Conservation (phyloP, 768 basidiomycete species). For the Chalciporus chontae region DNA sequence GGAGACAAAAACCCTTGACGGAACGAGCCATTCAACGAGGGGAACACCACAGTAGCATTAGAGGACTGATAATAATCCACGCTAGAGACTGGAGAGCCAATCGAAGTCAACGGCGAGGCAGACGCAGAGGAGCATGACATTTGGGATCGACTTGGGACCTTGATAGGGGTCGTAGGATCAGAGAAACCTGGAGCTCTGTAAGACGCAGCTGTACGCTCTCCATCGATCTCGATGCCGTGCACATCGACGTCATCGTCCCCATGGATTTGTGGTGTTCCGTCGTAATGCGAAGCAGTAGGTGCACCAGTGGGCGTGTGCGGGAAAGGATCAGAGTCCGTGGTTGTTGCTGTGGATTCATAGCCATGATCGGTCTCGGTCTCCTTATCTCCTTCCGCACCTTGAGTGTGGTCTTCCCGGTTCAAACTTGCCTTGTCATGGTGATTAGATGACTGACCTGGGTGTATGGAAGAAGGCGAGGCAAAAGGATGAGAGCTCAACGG, state of each 20-base stretch:
- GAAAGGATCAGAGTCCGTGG: conserved; percentile 25
- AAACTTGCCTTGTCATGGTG: conserved; percentile 2
- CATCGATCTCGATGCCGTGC: conserved; percentile 8
- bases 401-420: conserved; percentile 5
- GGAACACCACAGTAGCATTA: conserved; percentile 17
- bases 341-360: conserved; percentile 27
- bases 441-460: neutral
- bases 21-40: conserved; percentile 24
- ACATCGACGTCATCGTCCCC: conserved; percentile 14
- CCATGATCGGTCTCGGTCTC: conserved; percentile 24
- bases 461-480: neutral
- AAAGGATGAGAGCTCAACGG: conserved; percentile 5
- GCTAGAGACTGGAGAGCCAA: neutral
- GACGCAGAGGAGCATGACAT: conserved; percentile 5
- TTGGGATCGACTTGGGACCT: conserved; percentile 4
- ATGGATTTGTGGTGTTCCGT: conserved; percentile 5
- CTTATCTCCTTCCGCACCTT: conserved; percentile 4
- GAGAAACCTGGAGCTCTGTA: conserved; percentile 6
- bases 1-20: conserved; percentile 9
- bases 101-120: neutral
- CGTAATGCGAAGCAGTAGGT: conserved; percentile 2
- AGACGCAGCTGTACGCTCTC: neutral
- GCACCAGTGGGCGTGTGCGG: conserved; percentile 24
- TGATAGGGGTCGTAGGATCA: conserved; percentile 16
- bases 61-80: conserved; percentile 9